Evolutionary conservation across 495 filamentous ascomycete genomes (phyloP), one percentile per base, ranked within the genome.

Genomic region (Chlorociboria aeruginascens): DNA sequence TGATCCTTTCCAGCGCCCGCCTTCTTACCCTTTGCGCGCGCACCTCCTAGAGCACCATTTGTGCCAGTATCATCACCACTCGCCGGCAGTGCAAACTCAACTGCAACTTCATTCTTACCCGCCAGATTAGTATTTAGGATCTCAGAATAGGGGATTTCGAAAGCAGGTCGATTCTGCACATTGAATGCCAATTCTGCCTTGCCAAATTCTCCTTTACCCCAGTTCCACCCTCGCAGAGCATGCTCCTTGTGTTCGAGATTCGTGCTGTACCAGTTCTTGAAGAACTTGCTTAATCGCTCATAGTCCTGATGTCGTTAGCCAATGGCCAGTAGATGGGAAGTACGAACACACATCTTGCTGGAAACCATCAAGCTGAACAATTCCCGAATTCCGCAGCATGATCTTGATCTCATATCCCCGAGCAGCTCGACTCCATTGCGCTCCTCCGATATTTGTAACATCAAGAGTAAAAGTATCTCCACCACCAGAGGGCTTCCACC

Each of bases 111-210:
- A 57, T 96, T 97, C 66, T 93, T 92, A 55, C 93, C 93, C 0
- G 93, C 93, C 43, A 99, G 68, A 62, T 99, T 97, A 39, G 90
- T 95, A 65, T 99, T 99, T 13, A 87, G 89, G 52, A 99, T 92
- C 63, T 99, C 93, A 31, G 86, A 83, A 69, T 95, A 99, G 14
- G 93, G 93, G 35, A 99, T 81, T 64, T 97, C 92, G 69, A 99
- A 99, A 1, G 93, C 86, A 6, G 93, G 93, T 54, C 89, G 84
- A 59, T 95, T 99, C 57, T 92, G 86, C 16, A 99, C 93, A 63
- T 87, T 96, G 70, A 99, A 99, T 14, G 85, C 71, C 30, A 99
- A 77, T 66, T 99, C 93, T 38, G 85, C 81, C 63, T 97, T 95
- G 51, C 83, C 82, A 60, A 99, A 96, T 61, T 99, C 93, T 48